phyloP scores from a whole-genome alignment of 139 green algal species.

The Closterium sp. region DNA sequence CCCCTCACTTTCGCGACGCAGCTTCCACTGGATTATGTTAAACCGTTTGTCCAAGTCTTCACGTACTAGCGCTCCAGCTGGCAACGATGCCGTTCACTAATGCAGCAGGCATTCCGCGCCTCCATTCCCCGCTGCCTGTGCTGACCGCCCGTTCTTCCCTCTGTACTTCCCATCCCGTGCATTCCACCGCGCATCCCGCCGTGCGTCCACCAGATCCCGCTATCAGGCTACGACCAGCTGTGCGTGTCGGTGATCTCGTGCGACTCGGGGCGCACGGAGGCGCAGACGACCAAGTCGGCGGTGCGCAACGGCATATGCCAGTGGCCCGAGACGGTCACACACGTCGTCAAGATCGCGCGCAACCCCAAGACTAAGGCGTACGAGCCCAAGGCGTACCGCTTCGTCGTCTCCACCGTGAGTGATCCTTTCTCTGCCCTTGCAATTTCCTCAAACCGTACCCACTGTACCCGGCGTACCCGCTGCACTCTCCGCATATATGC shows the following conservation, averaged over 20 bases:
- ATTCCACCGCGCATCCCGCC: not conserved
- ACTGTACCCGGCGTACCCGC: no score
- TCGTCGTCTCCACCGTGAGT: slow-evolving; percentile 38
- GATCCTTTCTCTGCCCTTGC: not conserved
- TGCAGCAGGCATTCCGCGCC: not conserved
- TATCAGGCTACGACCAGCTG: slow-evolving; percentile 38
- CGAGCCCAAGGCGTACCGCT: slow-evolving; percentile 17
- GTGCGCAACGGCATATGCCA: slow-evolving; percentile 28
- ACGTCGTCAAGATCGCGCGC: slow-evolving; percentile 28
- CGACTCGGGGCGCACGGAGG: slow-evolving; percentile 13
- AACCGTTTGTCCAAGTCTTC: no score
- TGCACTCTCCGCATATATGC: not conserved
- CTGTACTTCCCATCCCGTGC: not conserved
- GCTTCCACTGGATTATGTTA: no score
- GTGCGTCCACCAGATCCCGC: slow-evolving; percentile 16
- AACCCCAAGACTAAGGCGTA: slow-evolving; percentile 27
- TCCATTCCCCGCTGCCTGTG: not conserved
- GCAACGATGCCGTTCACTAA: no score
- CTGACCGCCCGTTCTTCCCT: not conserved
- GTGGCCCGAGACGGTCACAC: slow-evolving; percentile 32
- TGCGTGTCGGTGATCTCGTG: slow-evolving; percentile 30
- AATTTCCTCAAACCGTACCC: not conserved
- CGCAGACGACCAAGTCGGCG: slow-evolving; percentile 9
- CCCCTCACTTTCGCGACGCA: no score
- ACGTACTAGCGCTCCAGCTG: no score